phyloP scores from a whole-genome alignment of 1,139 yeast species.

The Ogataea hybrid region DNA sequence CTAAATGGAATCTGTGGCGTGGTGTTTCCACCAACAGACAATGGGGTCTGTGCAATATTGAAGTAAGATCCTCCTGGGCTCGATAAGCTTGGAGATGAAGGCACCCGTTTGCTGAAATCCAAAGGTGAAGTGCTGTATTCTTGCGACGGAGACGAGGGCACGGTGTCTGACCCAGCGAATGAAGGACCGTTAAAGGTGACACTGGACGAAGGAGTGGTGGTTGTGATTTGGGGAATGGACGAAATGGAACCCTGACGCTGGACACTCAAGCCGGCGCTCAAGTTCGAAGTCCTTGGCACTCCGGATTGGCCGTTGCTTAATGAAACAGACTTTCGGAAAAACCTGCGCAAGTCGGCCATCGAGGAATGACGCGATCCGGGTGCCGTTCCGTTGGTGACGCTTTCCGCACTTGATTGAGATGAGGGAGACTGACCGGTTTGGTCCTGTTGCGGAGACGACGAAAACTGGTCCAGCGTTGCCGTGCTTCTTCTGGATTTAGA shows the following conservation, averaged over 20 bases:
- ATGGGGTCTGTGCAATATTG: slow-evolving; percentile 17
- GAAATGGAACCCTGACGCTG: slow-evolving; percentile 26
- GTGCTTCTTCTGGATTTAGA: slow-evolving; percentile 39
- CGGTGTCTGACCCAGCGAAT: slow-evolving; percentile 7
- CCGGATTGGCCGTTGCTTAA: slow-evolving; percentile 12
- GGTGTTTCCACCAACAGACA: slow-evolving; percentile 54
- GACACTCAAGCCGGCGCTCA: slow-evolving; percentile 31
- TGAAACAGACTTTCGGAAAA: slow-evolving; percentile 50
- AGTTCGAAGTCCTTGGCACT: slow-evolving; percentile 43
- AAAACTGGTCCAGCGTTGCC: slow-evolving; percentile 21
- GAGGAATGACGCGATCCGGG: slow-evolving; percentile 53
- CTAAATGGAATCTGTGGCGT: slow-evolving; percentile 48
- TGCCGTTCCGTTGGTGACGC: slow-evolving; percentile 13
- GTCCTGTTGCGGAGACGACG: slow-evolving; percentile 27
- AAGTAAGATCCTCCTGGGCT: slow-evolving; percentile 20
- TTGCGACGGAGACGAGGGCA: slow-evolving; percentile 23
- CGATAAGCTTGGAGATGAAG: slow-evolving; percentile 17
- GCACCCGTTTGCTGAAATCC: slow-evolving; percentile 18
- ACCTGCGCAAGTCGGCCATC: slow-evolving; percentile 74
- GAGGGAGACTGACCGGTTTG: slow-evolving; percentile 28
- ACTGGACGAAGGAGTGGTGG: slow-evolving; percentile 12
- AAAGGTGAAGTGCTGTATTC: slow-evolving; percentile 24
- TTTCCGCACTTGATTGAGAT: slow-evolving; percentile 28
- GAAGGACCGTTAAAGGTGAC: slow-evolving; percentile 14
- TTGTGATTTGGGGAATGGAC: slow-evolving; percentile 12